Base-by-base conservation (phyloP, 108 stramenopile species). In the Aureococcus anophagefferens region DNA sequence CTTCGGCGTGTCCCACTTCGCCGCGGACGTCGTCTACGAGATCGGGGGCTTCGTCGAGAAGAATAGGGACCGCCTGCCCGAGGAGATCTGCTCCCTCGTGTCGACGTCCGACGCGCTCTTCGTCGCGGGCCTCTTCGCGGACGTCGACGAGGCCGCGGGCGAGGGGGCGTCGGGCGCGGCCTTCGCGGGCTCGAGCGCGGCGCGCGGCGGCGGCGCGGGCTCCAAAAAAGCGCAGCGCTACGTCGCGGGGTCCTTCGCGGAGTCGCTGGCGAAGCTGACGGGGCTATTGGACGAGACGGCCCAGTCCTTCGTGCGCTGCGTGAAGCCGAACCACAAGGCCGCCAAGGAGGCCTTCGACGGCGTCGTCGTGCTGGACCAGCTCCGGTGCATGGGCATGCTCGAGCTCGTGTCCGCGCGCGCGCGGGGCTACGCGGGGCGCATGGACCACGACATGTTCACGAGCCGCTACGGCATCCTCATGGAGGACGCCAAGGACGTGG, bases 21-120 rank as follows among this genome's bases (percentile, higher is more conserved):
- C 75, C 28, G 70, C 66, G 0, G 65, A 66, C 30, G 75, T 76
- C 37, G 21, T 29, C 0, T 79, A 79, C 68, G 51, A 59, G 14
- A 62, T 79, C 29, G 33, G 31, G 36, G 71, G 31, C 37, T 79
- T 79, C 65, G 62, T 73, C 13, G 73, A 79, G n/a, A 79, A 79
- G 64, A 79, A 79, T 29, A 46, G 68, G 29, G 78, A 79, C 36
- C 68, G 72, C 21, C 30, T 79, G 11, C 78, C 73, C 37, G 28
- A 67, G 14, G 78, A 79, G 31, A 69, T 69, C 25, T 28, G 33
- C 31, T 69, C 33, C 28, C 51, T 75, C 17, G 18, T 75, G 17
- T 36, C 37, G 14, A 14, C 51, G 31, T 71, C 74, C 31, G n/a
- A 21, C 3, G 16, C 30, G 44, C 25, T 11, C 21, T 70, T 79